A percentile compares a stretch with the other conserved stretches of the same genome.
Evolutionary conservation across 1,284 basidiomycete species (phyloP).

Genomic region (Mycena sp.): DNA sequence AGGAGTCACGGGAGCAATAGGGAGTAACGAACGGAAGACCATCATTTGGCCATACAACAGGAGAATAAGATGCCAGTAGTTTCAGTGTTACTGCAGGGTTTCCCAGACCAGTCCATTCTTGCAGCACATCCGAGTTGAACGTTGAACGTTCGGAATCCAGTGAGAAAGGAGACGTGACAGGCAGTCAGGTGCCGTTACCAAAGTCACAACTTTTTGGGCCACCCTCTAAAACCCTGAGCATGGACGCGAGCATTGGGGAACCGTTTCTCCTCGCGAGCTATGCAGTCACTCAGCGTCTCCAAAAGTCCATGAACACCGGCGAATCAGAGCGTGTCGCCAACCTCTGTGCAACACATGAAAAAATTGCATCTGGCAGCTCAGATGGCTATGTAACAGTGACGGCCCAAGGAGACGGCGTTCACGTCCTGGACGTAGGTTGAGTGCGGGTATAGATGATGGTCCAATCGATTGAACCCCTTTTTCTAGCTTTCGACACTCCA

Average conservation of each 20-base stretch:
- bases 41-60: too few species aligned
- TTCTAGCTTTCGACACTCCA: constrained; percentile 72
- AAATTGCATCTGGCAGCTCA: constrained; percentile 41
- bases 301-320: constrained; percentile 28
- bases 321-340: constrained; percentile 35
- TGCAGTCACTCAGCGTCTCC: constrained; percentile 40
- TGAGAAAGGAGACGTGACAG: too few species aligned
- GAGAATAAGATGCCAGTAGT: too few species aligned
- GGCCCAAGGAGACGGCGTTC: constrained; percentile 75
- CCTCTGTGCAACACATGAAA: constrained; percentile 54
- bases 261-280: constrained; percentile 68
- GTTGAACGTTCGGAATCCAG: too few species aligned
- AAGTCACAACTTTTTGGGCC: background rate
- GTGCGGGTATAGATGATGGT: background rate
- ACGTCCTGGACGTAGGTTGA: constrained; percentile 71
- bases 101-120: too few species aligned
- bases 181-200: background rate
- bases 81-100: too few species aligned
- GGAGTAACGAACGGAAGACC: too few species aligned
- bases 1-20: too few species aligned
- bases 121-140: too few species aligned
- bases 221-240: constrained; percentile 28
- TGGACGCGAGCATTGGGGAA: constrained; percentile 62
- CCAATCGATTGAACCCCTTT: constrained; percentile 16
- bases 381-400: constrained; percentile 71